Evolutionary conservation across 1,284 basidiomycete species (phyloP).

Genomic region (Lignosus rhinocerotis): DNA sequence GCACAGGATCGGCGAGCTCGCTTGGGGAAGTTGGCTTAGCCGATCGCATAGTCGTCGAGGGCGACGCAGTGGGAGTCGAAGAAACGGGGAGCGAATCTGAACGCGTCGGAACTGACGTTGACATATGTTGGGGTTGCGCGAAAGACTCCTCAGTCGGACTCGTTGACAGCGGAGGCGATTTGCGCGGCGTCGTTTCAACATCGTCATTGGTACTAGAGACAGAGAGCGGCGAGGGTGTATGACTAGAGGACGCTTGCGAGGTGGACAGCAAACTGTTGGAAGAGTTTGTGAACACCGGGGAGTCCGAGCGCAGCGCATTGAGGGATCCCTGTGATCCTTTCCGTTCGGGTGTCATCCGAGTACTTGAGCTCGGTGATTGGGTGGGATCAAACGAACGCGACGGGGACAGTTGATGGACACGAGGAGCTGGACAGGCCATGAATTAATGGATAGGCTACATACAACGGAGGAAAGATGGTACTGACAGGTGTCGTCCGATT

Average conservation of each 20-base stretch:
- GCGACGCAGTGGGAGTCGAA: conserved; percentile 12
- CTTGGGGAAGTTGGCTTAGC: conserved; percentile 5
- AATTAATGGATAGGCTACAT: conserved; percentile 2
- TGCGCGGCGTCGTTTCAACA: conserved; percentile 12
- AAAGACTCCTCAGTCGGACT: conserved; percentile 19
- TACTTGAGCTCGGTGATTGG: conserved; percentile 9
- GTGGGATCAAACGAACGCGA: conserved; percentile 21
- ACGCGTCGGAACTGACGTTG: conserved; percentile 14
- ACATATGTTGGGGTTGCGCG: conserved; percentile 1
- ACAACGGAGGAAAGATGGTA: conserved; percentile 17
- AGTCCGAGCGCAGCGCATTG: conserved; percentile 12
- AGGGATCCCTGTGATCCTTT: conserved; percentile 17
- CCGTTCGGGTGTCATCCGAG: conserved; percentile 17
- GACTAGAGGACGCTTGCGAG: conserved; percentile 21
- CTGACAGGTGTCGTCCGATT: conserved; percentile 59
- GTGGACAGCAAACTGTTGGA: conserved; percentile 14
- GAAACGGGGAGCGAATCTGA: conserved; percentile 15
- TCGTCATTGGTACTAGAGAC: conserved; percentile 8
- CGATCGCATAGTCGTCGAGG: conserved; percentile 13
- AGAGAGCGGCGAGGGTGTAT: conserved; percentile 23
- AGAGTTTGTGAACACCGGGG: conserved; percentile 4
- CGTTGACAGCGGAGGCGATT: conserved; percentile 9
- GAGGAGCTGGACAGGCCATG: conserved; percentile 11
- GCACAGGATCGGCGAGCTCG: conserved; percentile 23
- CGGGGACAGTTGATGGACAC: conserved; percentile 13